Base-by-base conservation (phyloP, 1,284 basidiomycete species). In the Inonotus obliquus region DNA sequence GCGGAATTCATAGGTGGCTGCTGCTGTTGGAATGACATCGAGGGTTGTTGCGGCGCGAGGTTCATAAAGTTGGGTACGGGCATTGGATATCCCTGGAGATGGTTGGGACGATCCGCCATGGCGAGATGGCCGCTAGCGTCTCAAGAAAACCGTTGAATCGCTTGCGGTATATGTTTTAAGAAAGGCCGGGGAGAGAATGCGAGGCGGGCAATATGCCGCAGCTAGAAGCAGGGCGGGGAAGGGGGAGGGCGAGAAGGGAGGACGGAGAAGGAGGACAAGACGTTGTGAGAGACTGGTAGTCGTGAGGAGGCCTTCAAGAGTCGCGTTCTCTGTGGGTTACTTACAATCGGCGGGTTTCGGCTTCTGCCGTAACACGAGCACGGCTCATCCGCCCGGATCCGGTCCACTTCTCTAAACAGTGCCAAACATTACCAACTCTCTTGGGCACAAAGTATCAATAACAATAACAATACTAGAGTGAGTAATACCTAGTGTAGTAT, bases 61-160 rank as follows among this genome's bases (percentile, higher is more conserved):
- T 47, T 60, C 59, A 63, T 60, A 44, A 63, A 60, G 62, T 60
- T 60, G 39, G 41, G 38, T 17, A 35, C 35, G 32, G 57, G 49
- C 62, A 61, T 61, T n/a, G 59, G 62, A 54, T 63, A 63, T 53
- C 58, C 62, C 41, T 9, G 49, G 29, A 48, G 27, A 32, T 60
- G 58, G 37, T 63, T 63, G n/a, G 62, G 62, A 10, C 62, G 62
- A 47, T 63, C 62, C 41, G 62, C 59, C 62, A 63, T 63, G 21
- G 35, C 41, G 57, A 49, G 60, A 60, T 55, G 53, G 53, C 52
- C 21, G 39, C 45, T 27, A 52, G 57, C 57, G 62, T 59, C 57
- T 63, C 57, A 54, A 56, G 35, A 47, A 59, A 62, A 56, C 37
- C 48, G 48, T 32, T 35, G 19, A 35, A 56, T 51, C 52, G 41